Percentiles rank a stretch among this genome's conserved stretches.
phyloP scores from a whole-genome alignment of 371 early-diverging fungal species.

The Chytridiales sp. region DNA sequence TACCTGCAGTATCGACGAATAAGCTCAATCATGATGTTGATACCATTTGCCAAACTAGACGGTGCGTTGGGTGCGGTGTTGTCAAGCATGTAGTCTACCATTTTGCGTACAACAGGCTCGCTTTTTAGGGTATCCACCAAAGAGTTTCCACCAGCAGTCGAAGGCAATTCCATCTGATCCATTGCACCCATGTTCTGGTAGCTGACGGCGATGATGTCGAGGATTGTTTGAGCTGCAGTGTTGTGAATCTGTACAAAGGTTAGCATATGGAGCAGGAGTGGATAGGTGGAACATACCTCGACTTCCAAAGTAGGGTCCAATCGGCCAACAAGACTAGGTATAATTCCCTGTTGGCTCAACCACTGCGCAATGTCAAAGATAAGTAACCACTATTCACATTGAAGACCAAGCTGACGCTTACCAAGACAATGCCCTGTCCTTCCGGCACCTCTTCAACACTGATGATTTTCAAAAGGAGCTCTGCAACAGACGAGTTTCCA shows the following conservation, averaged over 20 bases:
- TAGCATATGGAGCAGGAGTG: neutral
- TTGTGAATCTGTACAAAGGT: conserved; percentile 67
- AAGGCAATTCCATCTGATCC: conserved; percentile 46
- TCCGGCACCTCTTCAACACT: conserved; percentile 86
- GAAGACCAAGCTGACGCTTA: conserved; percentile 27
- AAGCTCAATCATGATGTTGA: conserved; percentile 91
- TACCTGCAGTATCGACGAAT: conserved; percentile 86
- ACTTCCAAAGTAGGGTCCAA: conserved; percentile 67
- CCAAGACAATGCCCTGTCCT: conserved; percentile 75
- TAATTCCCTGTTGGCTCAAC: conserved; percentile 77
- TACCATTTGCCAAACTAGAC: conserved; percentile 84
- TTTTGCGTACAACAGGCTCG: conserved; percentile 54
- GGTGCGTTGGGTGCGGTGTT: conserved; percentile 69
- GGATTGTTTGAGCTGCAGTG: conserved; percentile 83
- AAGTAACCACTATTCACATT: neutral
- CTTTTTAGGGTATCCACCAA: conserved; percentile 79
- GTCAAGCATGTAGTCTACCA: conserved; percentile 88
- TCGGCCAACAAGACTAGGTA: conserved; percentile 69
- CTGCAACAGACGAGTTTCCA: conserved; percentile 82
- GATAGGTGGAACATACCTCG: conserved; percentile 8
- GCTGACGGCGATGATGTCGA: conserved; percentile 85
- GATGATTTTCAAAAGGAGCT: conserved; percentile 85
- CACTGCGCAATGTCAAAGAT: conserved; percentile 54
- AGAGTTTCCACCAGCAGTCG: conserved; percentile 56
- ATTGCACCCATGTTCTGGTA: conserved; percentile 41